These are phyloP conservation scores for Phytophthora europaea DNA, from an alignment of 352 stramenopile genomes.

Conservation along the genomic window DNA sequence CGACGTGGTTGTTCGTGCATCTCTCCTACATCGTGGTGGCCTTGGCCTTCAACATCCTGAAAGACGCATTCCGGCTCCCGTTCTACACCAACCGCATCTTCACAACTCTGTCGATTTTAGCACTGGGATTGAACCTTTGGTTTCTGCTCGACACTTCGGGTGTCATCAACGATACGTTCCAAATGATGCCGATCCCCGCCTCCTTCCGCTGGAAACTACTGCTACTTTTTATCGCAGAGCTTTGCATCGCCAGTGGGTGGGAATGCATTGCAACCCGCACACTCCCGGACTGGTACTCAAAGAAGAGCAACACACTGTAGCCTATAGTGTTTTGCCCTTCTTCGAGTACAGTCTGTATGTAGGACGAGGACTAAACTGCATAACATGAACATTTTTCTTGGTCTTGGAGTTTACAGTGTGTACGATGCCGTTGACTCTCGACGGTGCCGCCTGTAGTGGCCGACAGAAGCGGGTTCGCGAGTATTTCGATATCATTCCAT, in stretches of 20 bases:
- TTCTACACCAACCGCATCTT: conserved; percentile 63
- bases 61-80: conserved; percentile 57
- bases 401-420: too few species aligned
- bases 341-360: too few species aligned
- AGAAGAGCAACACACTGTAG: not conserved
- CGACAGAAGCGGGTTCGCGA: not conserved
- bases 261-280: conserved; percentile 40
- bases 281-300: conserved; percentile 14
- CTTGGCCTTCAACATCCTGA: conserved; percentile 62
- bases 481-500: not conserved
- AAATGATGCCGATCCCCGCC: conserved; percentile 52
- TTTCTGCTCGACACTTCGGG: conserved; percentile 56
- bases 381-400: too few species aligned
- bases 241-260: conserved; percentile 33
- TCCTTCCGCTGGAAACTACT: conserved; percentile 56
- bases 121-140: conserved; percentile 58
- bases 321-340: too few species aligned
- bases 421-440: not conserved
- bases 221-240: conserved; percentile 50
- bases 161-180: conserved; percentile 51
- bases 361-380: too few species aligned
- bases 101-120: conserved; percentile 34
- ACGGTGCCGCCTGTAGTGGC: not conserved
- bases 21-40: conserved; percentile 64
- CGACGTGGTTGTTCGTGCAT: conserved; percentile 70